Conservation (phyloP, 2,329 filamentous ascomycete genomes). For the Sarocladium brachiariae region DNA sequence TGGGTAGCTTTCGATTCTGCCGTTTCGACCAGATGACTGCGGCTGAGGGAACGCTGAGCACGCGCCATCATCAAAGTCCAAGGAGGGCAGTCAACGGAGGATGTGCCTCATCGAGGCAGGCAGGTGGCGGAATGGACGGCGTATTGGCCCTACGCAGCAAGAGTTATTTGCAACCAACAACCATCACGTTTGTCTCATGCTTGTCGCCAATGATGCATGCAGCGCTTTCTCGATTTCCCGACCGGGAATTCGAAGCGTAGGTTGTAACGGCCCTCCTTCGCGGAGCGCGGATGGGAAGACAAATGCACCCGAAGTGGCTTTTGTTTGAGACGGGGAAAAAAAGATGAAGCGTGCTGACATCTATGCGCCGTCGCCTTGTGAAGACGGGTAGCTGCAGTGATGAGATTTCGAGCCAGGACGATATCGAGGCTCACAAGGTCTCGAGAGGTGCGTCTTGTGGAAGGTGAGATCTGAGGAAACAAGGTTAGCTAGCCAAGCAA, state of each 20-base stretch:
- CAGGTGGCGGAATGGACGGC: not conserved
- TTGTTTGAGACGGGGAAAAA: not conserved
- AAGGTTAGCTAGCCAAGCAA: too few relatives aligned
- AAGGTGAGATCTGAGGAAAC: too few relatives aligned
- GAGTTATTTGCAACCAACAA: not conserved
- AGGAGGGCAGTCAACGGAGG: not conserved
- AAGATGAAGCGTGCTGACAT: not conserved
- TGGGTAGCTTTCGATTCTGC: not conserved
- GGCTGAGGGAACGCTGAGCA: not conserved
- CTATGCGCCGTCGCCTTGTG: too few relatives aligned
- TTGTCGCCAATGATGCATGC: not conserved
- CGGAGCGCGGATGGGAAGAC: not conserved
- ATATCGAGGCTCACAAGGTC: too few relatives aligned
- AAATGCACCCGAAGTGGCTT: not conserved
- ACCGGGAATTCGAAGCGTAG: not conserved
- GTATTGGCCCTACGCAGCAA: not conserved
- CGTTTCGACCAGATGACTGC: not conserved
- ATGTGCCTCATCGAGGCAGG: conserved; percentile 1
- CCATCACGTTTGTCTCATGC: not conserved
- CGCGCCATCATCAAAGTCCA: not conserved
- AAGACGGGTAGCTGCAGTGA: too few relatives aligned
- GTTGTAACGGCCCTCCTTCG: not conserved
- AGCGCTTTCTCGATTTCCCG: not conserved
- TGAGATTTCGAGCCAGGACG: too few relatives aligned
- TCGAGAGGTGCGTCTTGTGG: too few relatives aligned